Evolutionary conservation across 2,329 filamentous ascomycete species (phyloP), one percentile per base, ranked within the genome.

Genomic region (Ampelomyces quisqualis): DNA sequence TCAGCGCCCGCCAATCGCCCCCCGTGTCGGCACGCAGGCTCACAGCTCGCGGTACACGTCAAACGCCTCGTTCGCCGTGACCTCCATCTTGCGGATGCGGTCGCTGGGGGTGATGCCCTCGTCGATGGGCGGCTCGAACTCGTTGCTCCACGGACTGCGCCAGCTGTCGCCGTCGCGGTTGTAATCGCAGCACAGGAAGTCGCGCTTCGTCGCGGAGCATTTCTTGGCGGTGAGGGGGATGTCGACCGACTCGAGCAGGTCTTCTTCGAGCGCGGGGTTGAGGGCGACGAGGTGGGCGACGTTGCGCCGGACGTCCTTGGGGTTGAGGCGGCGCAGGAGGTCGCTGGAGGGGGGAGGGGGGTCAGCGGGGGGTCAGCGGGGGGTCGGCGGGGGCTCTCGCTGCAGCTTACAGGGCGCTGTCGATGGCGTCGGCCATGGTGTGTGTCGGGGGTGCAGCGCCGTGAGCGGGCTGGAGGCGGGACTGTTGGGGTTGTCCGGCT

Each of bases 141-240:
- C 87, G 73, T 97, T 97, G 73, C 86, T 93, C 93, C 93, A 98
- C n/a, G 93, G 93, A 53, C 88, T 95, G 49, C 93, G 86, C 79
- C 95, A 95, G 73, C 87, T 94, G 74, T 96, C 91, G 49, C 93
- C 93, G 72, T 98, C 93, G 53, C 93, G 90, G 79, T 98, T 98
- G 80, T 98, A 98, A 79, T 98, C 93, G 78, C 93, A 98, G 63
- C 96, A 86, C 36, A 98, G 82, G 76, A 95, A 98, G 73, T 97
- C 93, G 57, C 91, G 87, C 59, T 90, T 89, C 21, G 88, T 86
- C 72, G 90, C 87, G 58, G 82, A 82, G 77, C 93, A 97, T 54
- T 88, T 86, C 59, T 86, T 84, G 50, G 94, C 80, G 45, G 86
- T 84, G 42, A 98, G 84, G 17, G 93, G 93, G 70, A 97, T 91